Conservation (phyloP, 1,139 yeast species). For the Blastobotrys elegans region DNA sequence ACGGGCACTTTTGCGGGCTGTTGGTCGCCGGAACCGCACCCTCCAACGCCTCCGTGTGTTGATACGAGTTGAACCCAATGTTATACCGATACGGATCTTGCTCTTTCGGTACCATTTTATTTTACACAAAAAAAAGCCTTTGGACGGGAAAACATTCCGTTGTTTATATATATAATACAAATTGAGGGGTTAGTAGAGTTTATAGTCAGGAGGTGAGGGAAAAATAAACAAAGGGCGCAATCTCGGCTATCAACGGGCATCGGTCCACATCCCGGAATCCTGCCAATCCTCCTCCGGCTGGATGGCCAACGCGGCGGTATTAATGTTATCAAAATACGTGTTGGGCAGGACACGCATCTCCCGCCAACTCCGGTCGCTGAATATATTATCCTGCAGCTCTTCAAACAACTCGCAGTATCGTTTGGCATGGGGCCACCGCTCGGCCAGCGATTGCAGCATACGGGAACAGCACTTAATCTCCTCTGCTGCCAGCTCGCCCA, state of each 20-base stretch:
- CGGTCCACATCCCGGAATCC: too few relatives aligned
- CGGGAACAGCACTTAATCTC: slow-evolving; percentile 9
- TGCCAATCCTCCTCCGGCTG: too few relatives aligned
- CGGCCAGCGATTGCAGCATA: slow-evolving; percentile 10
- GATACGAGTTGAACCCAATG: slow-evolving; percentile 26
- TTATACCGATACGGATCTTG: slow-evolving; percentile 25
- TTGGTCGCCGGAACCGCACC: slow-evolving; percentile 28
- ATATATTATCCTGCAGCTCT: slow-evolving; percentile 10
- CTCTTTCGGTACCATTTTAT: slow-evolving; percentile 7
- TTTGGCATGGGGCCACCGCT: slow-evolving; percentile 17
- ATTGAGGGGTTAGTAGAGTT: too few relatives aligned
- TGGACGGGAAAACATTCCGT: neutral
- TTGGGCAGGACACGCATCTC: neutral
- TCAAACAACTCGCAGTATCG: slow-evolving; percentile 14
- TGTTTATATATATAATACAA: neutral
- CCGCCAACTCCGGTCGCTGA: neutral
- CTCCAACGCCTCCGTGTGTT: slow-evolving; percentile 25
- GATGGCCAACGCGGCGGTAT: too few relatives aligned
- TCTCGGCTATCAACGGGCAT: neutral
- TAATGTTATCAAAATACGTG: too few relatives aligned
- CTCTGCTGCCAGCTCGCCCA: slow-evolving; percentile 6
- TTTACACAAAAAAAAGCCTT: neutral
- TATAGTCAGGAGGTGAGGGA: too few relatives aligned
- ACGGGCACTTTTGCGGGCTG: slow-evolving; percentile 26
- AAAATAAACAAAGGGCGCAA: too few relatives aligned